Conservation (phyloP, 73 alveolate species). For the Paramecium biaurelia region DNA sequence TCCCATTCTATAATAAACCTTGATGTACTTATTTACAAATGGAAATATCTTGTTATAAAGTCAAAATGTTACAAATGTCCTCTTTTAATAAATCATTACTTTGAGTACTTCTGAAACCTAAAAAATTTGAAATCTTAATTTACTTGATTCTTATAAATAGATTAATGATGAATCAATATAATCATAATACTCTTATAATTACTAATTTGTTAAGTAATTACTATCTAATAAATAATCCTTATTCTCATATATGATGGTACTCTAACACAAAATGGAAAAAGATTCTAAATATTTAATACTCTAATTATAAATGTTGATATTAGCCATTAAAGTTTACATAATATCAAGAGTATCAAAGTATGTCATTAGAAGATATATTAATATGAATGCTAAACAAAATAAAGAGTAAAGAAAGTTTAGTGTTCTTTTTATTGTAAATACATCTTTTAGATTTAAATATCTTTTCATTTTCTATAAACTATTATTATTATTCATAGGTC, state of each 20-base stretch:
- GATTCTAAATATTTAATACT: background rate
- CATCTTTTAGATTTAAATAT: background rate
- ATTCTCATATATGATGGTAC: background rate
- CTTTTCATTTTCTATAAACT: background rate
- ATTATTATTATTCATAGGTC: background rate
- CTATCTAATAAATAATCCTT: background rate
- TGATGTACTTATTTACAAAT: background rate
- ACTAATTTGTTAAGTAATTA: background rate
- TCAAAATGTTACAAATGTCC: background rate
- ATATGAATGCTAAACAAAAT: background rate
- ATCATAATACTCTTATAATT: background rate
- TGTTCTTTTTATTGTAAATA: background rate
- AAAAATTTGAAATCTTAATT: background rate
- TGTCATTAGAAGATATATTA: background rate
- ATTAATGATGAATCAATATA: background rate
- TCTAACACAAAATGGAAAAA: background rate
- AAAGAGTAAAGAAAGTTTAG: background rate
- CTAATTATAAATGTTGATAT: background rate
- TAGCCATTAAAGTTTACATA: background rate
- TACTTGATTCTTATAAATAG: background rate
- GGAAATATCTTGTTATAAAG: background rate
- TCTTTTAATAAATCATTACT: background rate
- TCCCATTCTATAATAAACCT: background rate
- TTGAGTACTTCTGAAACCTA: background rate
- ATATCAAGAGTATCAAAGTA: background rate